These are phyloP conservation scores for Spatholobus suberectus DNA, from an alignment of 306 rosid species.

Conservation along the genomic window DNA sequence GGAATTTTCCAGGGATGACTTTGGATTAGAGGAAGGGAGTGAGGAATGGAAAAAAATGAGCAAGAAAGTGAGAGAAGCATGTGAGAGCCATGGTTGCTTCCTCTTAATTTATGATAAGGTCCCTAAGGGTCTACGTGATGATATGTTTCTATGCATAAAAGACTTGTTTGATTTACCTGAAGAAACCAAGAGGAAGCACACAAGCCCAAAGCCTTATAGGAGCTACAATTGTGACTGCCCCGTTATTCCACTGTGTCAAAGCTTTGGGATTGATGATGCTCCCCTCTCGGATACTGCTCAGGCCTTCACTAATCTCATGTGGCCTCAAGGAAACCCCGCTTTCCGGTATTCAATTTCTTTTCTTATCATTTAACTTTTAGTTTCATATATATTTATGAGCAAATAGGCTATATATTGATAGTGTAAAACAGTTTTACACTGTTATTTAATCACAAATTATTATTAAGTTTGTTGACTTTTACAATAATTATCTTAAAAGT, in stretches of 20 bases:
- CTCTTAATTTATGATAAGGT: constrained; percentile 13
- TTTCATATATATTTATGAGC: background rate
- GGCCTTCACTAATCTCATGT: constrained; percentile 65
- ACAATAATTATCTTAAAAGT: too few species aligned
- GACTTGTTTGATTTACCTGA: constrained; percentile 63
- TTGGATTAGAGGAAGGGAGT: constrained; percentile 37
- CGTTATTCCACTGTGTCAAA: constrained; percentile 45
- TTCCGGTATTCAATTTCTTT: constrained; percentile 51
- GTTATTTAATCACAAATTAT: too few species aligned
- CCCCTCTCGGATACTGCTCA: constrained; percentile 6
- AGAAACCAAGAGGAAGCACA: constrained; percentile 57
- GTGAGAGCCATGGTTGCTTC: constrained; percentile 52
- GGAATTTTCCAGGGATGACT: constrained; percentile 19
- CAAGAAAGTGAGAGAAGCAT: constrained; percentile 56
- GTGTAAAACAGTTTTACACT: too few species aligned
- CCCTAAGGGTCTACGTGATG: constrained; percentile 30
- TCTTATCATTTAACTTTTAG: background rate
- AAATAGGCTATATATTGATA: too few species aligned
- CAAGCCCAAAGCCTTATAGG: constrained; percentile 44
- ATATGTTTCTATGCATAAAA: constrained; percentile 44
- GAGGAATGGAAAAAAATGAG: constrained; percentile 52
- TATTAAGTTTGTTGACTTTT: too few species aligned
- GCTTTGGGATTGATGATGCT: constrained; percentile 62
- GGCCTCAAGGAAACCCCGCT: constrained; percentile 60
- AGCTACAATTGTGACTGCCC: constrained; percentile 54